A percentile compares a stretch with the other conserved stretches of the same genome.
Conservation (phyloP, 2,329 filamentous ascomycete genomes). For the Aspergillus sp. region DNA sequence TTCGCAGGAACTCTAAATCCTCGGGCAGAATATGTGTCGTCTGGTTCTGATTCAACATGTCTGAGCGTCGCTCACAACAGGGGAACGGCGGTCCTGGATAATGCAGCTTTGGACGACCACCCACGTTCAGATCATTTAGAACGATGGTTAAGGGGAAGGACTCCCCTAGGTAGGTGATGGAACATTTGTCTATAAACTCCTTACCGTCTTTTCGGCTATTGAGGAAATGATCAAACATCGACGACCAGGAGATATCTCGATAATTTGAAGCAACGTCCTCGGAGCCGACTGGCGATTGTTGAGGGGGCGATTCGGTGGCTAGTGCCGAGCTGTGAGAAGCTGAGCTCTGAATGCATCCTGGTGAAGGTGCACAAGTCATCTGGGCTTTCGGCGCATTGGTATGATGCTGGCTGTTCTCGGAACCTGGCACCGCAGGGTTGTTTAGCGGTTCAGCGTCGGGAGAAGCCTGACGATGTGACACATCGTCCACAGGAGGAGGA, state of each 20-base stretch:
- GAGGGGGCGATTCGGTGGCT: neutral
- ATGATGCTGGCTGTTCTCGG: too few species aligned
- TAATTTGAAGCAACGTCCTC: neutral
- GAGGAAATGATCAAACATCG: slow-evolving; percentile 6
- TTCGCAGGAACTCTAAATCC: slow-evolving; percentile 1
- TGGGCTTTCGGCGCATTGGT: too few species aligned
- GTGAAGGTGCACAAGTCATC: too few species aligned
- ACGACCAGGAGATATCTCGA: neutral
- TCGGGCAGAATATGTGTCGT: neutral
- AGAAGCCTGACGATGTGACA: too few species aligned
- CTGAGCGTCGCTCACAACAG: neutral
- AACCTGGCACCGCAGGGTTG: too few species aligned
- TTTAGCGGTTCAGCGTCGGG: too few species aligned
- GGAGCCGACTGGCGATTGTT: neutral
- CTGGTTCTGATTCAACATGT: neutral
- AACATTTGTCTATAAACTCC: slow-evolving; percentile 1
- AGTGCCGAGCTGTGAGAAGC: neutral
- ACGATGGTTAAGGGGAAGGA: slow-evolving; percentile 2
- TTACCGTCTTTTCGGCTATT: neutral
- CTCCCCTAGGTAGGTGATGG: slow-evolving; percentile 3
- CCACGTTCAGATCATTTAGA: neutral
- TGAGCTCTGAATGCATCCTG: neutral
- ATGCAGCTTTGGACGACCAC: neutral
- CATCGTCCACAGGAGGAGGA: too few species aligned
- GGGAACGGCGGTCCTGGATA: slow-evolving; percentile 1